A percentile compares a stretch with the other conserved stretches of the same genome.
phyloP scores from a whole-genome alignment of 2,329 filamentous ascomycete genomes.

The Penicillium fuscoglaucum region DNA sequence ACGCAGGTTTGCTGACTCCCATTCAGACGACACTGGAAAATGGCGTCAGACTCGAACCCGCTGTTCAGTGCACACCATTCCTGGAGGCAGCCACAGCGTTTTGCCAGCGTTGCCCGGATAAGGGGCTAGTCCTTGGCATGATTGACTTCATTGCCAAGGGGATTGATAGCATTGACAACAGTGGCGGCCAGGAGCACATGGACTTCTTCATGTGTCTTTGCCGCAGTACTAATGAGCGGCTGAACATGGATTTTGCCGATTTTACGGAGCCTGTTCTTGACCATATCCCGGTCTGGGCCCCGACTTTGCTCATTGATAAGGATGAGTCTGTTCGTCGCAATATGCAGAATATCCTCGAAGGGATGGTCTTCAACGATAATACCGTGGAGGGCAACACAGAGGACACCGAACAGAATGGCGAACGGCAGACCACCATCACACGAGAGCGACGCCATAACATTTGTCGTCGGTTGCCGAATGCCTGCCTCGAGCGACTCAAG shows the following conservation, averaged over 20 bases:
- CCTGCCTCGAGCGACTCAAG: constrained; percentile 38
- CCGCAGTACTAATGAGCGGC: constrained; percentile 40
- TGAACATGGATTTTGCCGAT: constrained; percentile 36
- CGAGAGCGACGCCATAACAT: constrained; percentile 28
- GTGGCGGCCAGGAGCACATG: constrained; percentile 51
- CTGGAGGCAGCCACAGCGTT: constrained; percentile 60
- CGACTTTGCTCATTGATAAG: constrained; percentile 53
- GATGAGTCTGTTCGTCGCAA: constrained; percentile 48
- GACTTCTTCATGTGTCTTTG: constrained; percentile 57
- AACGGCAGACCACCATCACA: constrained; percentile 13
- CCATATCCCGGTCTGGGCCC: constrained; percentile 52
- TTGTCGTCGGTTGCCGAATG: constrained; percentile 34
- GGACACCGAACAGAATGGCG: constrained; percentile 18
- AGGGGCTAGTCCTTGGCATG: constrained; percentile 39
- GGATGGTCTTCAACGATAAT: constrained; percentile 44
- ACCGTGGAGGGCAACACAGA: constrained; percentile 24
- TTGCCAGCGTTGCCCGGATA: constrained; percentile 44
- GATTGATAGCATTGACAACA: constrained; percentile 50
- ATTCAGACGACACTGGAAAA: constrained; percentile 57
- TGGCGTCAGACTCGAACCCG: constrained; percentile 55
- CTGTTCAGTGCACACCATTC: constrained; percentile 54
- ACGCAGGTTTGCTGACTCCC: constrained; percentile 50
- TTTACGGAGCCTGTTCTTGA: constrained; percentile 41
- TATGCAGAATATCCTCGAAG: constrained; percentile 47
- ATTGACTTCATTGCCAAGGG: constrained; percentile 48